Conservation (phyloP, 495 filamentous ascomycete genomes). For the Penicillium waksmanii region DNA sequence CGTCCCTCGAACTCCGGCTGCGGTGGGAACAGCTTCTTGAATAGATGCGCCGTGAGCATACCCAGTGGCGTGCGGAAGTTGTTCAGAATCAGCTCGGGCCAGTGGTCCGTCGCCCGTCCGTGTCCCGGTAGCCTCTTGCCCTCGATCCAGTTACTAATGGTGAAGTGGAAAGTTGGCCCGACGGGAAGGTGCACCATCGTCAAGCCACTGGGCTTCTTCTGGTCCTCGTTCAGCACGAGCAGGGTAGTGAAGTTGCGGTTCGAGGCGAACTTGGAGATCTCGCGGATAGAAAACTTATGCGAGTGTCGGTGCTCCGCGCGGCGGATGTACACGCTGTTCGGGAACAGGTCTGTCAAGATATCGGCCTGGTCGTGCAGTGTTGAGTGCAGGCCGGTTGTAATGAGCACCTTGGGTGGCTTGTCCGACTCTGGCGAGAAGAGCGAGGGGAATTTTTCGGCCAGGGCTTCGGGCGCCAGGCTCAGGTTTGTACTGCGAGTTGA, state of each 20-base stretch:
- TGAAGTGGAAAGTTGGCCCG: constrained; percentile 89
- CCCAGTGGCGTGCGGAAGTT: constrained; percentile 94
- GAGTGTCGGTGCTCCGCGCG: constrained; percentile 78
- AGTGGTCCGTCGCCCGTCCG: constrained; percentile 85
- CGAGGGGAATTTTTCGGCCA: constrained; percentile 76
- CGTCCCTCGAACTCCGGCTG: constrained; percentile 80
- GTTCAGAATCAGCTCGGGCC: constrained; percentile 91
- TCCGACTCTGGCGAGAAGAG: constrained; percentile 71
- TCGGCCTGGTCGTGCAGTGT: constrained; percentile 82
- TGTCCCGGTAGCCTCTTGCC: constrained; percentile 84
- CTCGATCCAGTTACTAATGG: constrained; percentile 82
- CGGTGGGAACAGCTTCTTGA: constrained; percentile 80
- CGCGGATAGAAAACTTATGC: constrained; percentile 85
- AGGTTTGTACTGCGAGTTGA: constrained; percentile 73
- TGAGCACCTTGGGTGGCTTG: constrained; percentile 73
- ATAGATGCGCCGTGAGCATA: constrained; percentile 82
- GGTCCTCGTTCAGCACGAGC: constrained; percentile 81
- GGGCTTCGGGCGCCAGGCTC: constrained; percentile 68
- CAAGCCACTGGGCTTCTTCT: constrained; percentile 75
- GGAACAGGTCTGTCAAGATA: constrained; percentile 77
- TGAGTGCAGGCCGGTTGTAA: constrained; percentile 86
- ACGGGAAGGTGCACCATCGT: constrained; percentile 80
- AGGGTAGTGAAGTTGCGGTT: constrained; percentile 80
- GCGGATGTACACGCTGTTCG: constrained; percentile 84
- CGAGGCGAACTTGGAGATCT: constrained; percentile 84